These are phyloP conservation scores for Pycnococcus provasolii DNA, from an alignment of 139 green algal species.

Conservation along the genomic window DNA sequence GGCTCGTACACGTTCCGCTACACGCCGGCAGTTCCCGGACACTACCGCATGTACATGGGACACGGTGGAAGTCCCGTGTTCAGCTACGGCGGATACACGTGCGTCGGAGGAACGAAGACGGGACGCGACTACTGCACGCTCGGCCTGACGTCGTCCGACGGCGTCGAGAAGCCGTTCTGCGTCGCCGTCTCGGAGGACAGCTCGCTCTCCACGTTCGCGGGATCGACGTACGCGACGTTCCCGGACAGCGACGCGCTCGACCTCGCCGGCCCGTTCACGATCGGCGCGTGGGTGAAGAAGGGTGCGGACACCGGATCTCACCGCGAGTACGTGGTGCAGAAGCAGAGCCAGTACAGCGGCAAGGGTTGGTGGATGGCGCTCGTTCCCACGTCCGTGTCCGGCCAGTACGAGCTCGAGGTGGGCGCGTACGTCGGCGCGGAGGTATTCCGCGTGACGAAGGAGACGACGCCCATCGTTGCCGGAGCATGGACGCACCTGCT, in stretches of 20 bases:
- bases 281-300: slow-evolving; percentile 27
- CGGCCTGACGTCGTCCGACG: not conserved
- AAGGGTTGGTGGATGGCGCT: slow-evolving; percentile 30
- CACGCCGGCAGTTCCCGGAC: slow-evolving; percentile 14
- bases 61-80: slow-evolving; percentile 1
- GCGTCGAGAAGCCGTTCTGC: slow-evolving; percentile 7
- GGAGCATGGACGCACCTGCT: slow-evolving; percentile 10
- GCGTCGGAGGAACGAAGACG: slow-evolving; percentile 14
- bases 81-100: slow-evolving; percentile 22
- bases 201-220: not conserved
- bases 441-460: slow-evolving; percentile 17
- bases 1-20: slow-evolving; percentile 26
- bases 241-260: slow-evolving; percentile 18
- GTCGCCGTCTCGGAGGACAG: slow-evolving; percentile 19
- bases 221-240: slow-evolving; percentile 19
- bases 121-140: slow-evolving; percentile 16
- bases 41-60: slow-evolving; percentile 19
- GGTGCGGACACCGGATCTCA: not conserved
- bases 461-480: not conserved
- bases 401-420: slow-evolving; percentile 15
- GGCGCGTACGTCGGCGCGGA: slow-evolving; percentile 26
- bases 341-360: slow-evolving; percentile 21
- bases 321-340: slow-evolving; percentile 26
- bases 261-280: slow-evolving; percentile 23
- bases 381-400: not conserved